phyloP scores from a whole-genome alignment of 2,329 filamentous ascomycete species.

The Trichoderma sp. region DNA sequence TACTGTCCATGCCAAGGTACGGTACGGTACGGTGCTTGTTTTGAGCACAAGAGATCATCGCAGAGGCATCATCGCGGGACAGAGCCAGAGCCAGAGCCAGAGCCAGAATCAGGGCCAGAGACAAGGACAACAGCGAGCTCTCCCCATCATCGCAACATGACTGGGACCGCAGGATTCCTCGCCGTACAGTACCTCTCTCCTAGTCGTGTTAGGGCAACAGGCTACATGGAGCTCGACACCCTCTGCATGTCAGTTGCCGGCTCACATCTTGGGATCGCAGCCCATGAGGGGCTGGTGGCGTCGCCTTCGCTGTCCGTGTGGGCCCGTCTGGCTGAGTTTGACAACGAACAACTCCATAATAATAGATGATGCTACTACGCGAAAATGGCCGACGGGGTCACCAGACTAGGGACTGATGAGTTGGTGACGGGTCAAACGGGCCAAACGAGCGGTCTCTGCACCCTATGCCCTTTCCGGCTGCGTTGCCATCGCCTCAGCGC shows the following conservation, averaged over 20 bases:
- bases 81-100: background rate
- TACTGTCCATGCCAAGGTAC: too few relatives aligned
- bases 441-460: constrained; percentile 20
- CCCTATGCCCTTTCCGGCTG: constrained; percentile 16
- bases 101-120: background rate
- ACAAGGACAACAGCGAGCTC: background rate
- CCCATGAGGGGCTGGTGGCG: constrained; percentile 19
- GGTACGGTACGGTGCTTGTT: background rate
- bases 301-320: constrained; percentile 20
- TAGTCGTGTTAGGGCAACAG: background rate
- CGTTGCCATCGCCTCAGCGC: constrained; percentile 12
- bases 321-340: constrained; percentile 18
- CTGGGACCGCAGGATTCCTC: background rate
- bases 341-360: constrained; percentile 21
- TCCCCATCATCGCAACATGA: background rate
- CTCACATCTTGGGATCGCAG: constrained; percentile 21
- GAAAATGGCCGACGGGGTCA: constrained; percentile 21
- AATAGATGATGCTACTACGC: constrained; percentile 18
- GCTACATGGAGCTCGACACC: background rate
- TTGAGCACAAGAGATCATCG: background rate
- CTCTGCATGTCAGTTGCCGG: constrained; percentile 23
- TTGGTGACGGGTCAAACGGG: constrained; percentile 20
- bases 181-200: background rate
- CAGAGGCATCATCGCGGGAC: too few relatives aligned
- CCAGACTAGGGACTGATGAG: constrained; percentile 20